A percentile compares a stretch with the other conserved stretches of the same genome.
phyloP scores from a whole-genome alignment of 73 alveolate genomes.

The Paramecium tetraurelia region DNA sequence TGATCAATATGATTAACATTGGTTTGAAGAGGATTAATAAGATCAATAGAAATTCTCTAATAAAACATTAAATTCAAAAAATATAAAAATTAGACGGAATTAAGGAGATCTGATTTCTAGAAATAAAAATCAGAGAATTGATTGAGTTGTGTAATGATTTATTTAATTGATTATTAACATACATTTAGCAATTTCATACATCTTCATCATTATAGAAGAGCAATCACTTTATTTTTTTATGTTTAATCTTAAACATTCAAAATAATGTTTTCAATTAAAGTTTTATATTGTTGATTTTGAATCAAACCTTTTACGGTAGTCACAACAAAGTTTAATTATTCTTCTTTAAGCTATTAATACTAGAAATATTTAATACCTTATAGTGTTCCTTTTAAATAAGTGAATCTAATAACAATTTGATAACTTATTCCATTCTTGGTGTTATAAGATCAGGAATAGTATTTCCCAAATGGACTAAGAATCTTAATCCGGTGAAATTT shows the following conservation, averaged over 20 bases:
- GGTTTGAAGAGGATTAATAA: neutral
- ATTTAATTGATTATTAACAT: neutral
- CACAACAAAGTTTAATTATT: neutral
- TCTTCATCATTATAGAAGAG: neutral
- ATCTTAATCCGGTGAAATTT: constrained; percentile 51
- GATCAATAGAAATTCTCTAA: neutral
- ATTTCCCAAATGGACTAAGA: constrained; percentile 41
- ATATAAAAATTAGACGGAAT: neutral
- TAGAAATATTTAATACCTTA: neutral
- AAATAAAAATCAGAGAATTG: neutral
- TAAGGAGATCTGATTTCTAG: neutral
- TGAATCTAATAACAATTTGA: constrained; percentile 37
- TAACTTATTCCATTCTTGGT: constrained; percentile 45
- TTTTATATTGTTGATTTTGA: neutral
- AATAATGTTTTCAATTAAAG: neutral
- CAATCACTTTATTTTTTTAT: neutral
- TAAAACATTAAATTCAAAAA: neutral
- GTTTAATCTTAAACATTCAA: neutral
- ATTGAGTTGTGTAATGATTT: neutral
- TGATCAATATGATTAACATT: neutral
- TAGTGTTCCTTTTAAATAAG: constrained; percentile 4
- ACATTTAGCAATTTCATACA: neutral
- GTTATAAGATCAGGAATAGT: constrained; percentile 50
- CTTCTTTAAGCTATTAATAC: neutral
- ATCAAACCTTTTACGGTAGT: neutral